Evolutionary conservation across 495 filamentous ascomycete genomes (phyloP).

Genomic region (Talaromyces borbonicus): DNA sequence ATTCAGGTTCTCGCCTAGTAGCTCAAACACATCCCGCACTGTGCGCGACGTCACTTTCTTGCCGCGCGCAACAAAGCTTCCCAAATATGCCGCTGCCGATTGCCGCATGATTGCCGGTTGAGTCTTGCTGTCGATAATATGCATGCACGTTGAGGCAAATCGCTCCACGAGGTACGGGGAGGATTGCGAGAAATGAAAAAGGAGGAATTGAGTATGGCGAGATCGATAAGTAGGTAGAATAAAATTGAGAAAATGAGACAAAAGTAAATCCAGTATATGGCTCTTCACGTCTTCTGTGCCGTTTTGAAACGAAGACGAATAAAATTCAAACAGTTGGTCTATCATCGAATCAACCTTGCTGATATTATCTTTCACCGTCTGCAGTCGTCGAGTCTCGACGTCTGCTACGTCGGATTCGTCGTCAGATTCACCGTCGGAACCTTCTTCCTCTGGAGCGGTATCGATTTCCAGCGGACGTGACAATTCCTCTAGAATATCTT

Average conservation of each 20-base stretch:
- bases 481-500: conserved; percentile 33
- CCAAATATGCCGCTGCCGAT: conserved; percentile 82
- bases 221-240: conserved; percentile 84
- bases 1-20: conserved; percentile 65
- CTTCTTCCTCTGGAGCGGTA: conserved; percentile 47
- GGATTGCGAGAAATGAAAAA: conserved; percentile 86
- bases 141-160: conserved; percentile 70
- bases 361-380: conserved; percentile 66
- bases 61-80: conserved; percentile 84
- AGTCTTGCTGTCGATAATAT: conserved; percentile 52
- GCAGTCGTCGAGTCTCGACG: conserved; percentile 37
- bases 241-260: conserved; percentile 71
- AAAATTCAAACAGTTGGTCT: conserved; percentile 78
- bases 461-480: conserved; percentile 29
- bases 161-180: conserved; percentile 63
- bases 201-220: conserved; percentile 78
- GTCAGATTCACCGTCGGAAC: conserved; percentile 47
- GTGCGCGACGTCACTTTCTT: conserved; percentile 64
- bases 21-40: conserved; percentile 66
- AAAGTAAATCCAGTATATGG: conserved; percentile 56
- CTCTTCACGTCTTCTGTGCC: conserved; percentile 34
- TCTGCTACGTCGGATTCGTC: conserved; percentile 38
- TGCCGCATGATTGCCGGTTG: conserved; percentile 63
- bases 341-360: conserved; percentile 90
- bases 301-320: conserved; percentile 56